Conservation (phyloP, 257 asterid species). For the Solanum paucissectum region DNA sequence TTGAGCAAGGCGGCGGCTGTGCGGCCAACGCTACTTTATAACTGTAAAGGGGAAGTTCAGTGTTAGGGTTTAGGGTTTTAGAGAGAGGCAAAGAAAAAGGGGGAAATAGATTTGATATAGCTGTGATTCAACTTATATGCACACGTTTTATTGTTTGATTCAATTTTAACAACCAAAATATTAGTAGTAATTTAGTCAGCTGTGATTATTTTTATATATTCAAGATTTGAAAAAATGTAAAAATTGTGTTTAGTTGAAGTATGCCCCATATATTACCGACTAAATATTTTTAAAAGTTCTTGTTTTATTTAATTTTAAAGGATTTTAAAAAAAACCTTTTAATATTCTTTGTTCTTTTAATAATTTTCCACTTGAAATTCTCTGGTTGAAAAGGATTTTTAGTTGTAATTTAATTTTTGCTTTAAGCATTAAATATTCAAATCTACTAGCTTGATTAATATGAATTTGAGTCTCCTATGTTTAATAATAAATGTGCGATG, state of each 20-base stretch:
- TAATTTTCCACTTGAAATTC: not conserved
- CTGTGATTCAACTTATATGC: not conserved
- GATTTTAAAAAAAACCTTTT: not conserved
- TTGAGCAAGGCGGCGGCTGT: slow-evolving; percentile 14
- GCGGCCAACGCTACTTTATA: not conserved
- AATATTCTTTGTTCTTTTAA: not conserved
- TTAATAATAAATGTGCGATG: no score
- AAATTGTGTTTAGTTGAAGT: no score
- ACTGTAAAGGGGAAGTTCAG: not conserved
- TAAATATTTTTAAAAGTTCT: no score
- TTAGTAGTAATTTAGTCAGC: not conserved
- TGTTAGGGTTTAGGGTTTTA: not conserved
- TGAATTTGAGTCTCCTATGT: not conserved
- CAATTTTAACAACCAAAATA: not conserved
- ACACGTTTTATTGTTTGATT: not conserved
- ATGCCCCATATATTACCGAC: no score
- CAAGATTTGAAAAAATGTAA: no score
- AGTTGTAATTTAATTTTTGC: no score
- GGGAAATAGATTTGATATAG: not conserved
- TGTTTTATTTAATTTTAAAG: no score
- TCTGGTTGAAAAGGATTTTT: not conserved
- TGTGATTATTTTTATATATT: no score
- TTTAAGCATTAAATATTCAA: not conserved
- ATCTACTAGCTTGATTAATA: not conserved
- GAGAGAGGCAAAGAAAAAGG: not conserved